phyloP scores from a whole-genome alignment of 2,329 filamentous ascomycete species.

The Thelonectria discophora region DNA sequence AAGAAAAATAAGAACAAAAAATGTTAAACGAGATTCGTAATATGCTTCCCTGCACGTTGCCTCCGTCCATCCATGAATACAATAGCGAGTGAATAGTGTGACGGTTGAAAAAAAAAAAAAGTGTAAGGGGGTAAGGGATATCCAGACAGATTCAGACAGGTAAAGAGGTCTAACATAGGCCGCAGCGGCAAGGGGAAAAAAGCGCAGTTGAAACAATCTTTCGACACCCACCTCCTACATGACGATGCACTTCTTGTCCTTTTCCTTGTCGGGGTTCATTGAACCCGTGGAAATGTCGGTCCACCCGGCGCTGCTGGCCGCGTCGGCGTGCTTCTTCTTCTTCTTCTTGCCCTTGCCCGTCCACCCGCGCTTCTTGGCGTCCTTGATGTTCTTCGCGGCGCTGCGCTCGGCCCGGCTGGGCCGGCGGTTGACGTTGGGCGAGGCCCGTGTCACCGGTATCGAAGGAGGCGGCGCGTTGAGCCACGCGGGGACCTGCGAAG shows the following conservation, averaged over 20 bases:
- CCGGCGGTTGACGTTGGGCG: slow-evolving; percentile 56
- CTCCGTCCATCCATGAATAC: slow-evolving; percentile 26
- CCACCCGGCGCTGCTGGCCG: slow-evolving; percentile 59
- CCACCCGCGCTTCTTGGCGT: slow-evolving; percentile 68
- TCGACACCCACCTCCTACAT: slow-evolving; percentile 54
- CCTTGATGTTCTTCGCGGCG: slow-evolving; percentile 69
- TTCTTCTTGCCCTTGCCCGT: slow-evolving; percentile 52
- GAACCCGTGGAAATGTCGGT: slow-evolving; percentile 57
- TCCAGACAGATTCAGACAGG: slow-evolving; percentile 18
- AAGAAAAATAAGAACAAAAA: slow-evolving; percentile 8
- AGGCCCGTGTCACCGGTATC: slow-evolving; percentile 46
- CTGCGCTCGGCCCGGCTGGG: slow-evolving; percentile 67
- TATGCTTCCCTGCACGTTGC: slow-evolving; percentile 25
- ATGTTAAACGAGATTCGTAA: not conserved
- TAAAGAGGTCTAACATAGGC: slow-evolving; percentile 13
- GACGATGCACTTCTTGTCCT: slow-evolving; percentile 61
- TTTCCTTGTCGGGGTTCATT: slow-evolving; percentile 49
- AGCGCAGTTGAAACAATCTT: slow-evolving; percentile 18
- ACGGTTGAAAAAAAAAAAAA: slow-evolving; percentile 17
- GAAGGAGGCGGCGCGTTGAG: slow-evolving; percentile 50
- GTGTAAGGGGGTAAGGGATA: slow-evolving; percentile 5
- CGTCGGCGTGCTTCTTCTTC: slow-evolving; percentile 51
- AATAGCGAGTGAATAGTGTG: slow-evolving; percentile 28
- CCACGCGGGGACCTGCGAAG: slow-evolving; percentile 45
- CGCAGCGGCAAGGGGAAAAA: slow-evolving; percentile 31